phyloP scores from a whole-genome alignment of 768 basidiomycete genomes.

The Boletus tomentosulus region DNA sequence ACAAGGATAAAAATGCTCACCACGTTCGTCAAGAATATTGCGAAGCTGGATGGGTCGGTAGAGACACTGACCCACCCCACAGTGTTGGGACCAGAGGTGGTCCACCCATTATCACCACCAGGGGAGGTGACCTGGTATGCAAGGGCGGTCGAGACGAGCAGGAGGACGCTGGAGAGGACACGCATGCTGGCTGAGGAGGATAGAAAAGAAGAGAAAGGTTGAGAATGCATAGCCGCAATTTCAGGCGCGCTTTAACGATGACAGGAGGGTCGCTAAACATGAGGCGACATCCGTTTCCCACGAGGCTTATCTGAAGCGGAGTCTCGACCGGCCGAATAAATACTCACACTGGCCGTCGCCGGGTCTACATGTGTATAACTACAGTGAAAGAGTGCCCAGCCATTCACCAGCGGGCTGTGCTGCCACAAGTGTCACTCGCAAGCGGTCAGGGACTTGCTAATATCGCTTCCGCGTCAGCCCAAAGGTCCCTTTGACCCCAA shows the following conservation, averaged over 20 bases:
- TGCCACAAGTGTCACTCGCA: not conserved
- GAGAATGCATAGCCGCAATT: slow-evolving; percentile 5
- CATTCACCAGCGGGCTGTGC: not conserved
- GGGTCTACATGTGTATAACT: no score
- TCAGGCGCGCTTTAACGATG: not conserved
- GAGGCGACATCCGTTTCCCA: slow-evolving; percentile 18
- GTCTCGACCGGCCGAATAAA: not conserved
- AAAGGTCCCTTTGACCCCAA: slow-evolving; percentile 81
- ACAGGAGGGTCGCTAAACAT: not conserved
- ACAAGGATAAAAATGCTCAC: slow-evolving; percentile 31
- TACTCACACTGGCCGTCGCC: slow-evolving; percentile 5
- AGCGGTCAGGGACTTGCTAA: slow-evolving; percentile 27
- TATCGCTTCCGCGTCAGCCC: slow-evolving; percentile 67
- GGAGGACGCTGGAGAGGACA: slow-evolving; percentile 38
- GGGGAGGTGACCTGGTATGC: slow-evolving; percentile 65
- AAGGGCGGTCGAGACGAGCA: slow-evolving; percentile 51
- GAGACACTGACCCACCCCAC: slow-evolving; percentile 61
- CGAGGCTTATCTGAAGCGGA: slow-evolving; percentile 3
- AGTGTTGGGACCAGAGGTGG: slow-evolving; percentile 45
- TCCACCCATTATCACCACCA: slow-evolving; percentile 48
- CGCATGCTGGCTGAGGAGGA: slow-evolving; percentile 37
- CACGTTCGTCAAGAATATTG: slow-evolving; percentile 61
- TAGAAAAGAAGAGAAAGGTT: slow-evolving; percentile 11
- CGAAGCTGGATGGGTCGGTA: slow-evolving; percentile 68
- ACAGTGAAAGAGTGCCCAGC: slow-evolving; percentile 2